Conservation (phyloP, 1,139 yeast genomes). For the Candida mesenterica region DNA sequence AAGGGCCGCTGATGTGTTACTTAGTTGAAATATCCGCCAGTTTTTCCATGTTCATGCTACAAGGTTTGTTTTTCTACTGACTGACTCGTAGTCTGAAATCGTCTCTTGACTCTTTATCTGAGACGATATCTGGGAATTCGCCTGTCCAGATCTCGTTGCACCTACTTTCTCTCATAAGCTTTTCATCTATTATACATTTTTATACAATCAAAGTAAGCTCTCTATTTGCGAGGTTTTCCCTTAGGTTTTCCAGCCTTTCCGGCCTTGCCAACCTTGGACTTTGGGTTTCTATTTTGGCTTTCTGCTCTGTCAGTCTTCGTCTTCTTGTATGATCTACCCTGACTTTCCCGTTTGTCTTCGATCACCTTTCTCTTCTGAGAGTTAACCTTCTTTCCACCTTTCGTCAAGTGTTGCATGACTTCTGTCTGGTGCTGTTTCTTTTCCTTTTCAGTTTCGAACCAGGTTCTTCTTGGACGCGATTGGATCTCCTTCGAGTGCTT, state of each 20-base stretch:
- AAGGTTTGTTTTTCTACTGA: too few relatives aligned
- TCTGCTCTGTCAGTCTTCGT: slow-evolving; percentile 61
- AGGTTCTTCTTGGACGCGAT: slow-evolving; percentile 90
- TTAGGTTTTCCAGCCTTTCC: slow-evolving; percentile 3
- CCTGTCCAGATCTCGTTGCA: too few relatives aligned
- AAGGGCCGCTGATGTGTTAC: background rate
- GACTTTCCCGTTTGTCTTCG: slow-evolving; percentile 42
- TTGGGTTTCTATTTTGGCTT: slow-evolving; percentile 42
- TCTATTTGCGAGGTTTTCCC: too few relatives aligned
- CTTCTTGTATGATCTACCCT: slow-evolving; percentile 62
- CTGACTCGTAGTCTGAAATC: too few relatives aligned
- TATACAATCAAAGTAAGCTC: too few relatives aligned
- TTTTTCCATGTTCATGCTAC: too few relatives aligned
- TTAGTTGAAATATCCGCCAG: too few relatives aligned
- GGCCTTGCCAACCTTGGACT: slow-evolving; percentile 17
- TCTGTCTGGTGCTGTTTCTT: slow-evolving; percentile 40
- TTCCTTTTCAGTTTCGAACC: slow-evolving; percentile 85
- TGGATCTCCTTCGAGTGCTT: slow-evolving; percentile 80
- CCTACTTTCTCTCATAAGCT: too few relatives aligned
- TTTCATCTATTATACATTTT: background rate
- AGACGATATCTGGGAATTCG: too few relatives aligned
- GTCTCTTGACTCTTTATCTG: too few relatives aligned
- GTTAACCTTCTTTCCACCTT: slow-evolving; percentile 40
- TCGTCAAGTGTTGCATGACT: slow-evolving; percentile 45
- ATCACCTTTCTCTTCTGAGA: slow-evolving; percentile 28